Evolutionary conservation across 495 filamentous ascomycete species (phyloP).

Genomic region (Hypoxylon rickii): DNA sequence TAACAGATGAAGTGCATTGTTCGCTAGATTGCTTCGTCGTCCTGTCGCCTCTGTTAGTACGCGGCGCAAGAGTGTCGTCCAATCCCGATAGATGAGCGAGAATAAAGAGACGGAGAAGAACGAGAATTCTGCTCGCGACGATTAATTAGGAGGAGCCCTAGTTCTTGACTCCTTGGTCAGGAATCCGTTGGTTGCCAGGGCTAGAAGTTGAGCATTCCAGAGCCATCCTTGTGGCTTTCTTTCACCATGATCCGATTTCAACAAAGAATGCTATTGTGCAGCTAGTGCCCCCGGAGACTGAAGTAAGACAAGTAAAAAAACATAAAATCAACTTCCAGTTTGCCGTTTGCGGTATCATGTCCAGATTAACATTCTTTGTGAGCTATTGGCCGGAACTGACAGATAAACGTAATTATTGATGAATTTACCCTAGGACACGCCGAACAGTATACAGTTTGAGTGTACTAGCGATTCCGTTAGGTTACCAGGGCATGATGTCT

Average conservation of each 20-base stretch:
- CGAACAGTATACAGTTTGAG: not conserved
- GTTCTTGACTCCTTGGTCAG: conserved; percentile 30
- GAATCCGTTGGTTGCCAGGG: conserved; percentile 20
- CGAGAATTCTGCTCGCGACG: conserved; percentile 16
- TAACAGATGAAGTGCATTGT: conserved; percentile 16
- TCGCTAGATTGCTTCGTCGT: conserved; percentile 9
- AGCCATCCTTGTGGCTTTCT: conserved; percentile 16
- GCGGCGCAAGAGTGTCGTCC: conserved; percentile 1
- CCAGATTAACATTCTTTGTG: conserved; percentile 24
- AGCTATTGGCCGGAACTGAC: conserved; percentile 5
- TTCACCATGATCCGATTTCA: conserved; percentile 28
- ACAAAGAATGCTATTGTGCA: conserved; percentile 39
- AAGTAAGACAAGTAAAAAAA: conserved; percentile 32
- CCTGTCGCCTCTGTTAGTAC: conserved; percentile 3
- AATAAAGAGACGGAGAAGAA: conserved; percentile 14
- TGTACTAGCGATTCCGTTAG: not conserved
- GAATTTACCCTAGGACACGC: not conserved
- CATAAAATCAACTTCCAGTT: not conserved
- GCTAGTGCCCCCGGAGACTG: not conserved
- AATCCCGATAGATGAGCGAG: conserved; percentile 12
- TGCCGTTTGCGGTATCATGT: conserved; percentile 35
- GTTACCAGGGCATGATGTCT: not conserved
- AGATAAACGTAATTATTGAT: not conserved
- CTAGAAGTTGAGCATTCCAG: conserved; percentile 33
- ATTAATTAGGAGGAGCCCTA: not conserved